Percentiles rank a stretch among this genome's conserved stretches.
phyloP scores from a whole-genome alignment of 352 stramenopile genomes.

The Thalassiosira hispida region DNA sequence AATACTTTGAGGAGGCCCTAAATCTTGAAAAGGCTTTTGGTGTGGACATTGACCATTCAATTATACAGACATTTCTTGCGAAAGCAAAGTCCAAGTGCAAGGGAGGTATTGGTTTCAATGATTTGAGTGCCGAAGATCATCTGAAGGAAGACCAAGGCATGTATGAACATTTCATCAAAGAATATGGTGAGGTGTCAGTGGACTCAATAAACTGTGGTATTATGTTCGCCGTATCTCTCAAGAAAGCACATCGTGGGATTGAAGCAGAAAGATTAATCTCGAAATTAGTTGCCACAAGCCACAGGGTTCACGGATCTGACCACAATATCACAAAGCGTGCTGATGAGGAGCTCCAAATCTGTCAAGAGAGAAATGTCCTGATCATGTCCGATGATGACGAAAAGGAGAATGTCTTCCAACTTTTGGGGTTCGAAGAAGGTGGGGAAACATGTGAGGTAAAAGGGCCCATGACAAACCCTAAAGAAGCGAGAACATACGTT shows the following conservation, averaged over 20 bases:
- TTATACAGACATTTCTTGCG: no score
- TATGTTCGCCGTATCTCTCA: background rate
- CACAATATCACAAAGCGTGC: background rate
- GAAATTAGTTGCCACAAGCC: conserved; percentile 8
- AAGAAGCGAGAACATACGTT: background rate
- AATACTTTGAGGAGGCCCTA: no score
- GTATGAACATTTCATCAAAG: background rate
- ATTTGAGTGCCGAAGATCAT: no score
- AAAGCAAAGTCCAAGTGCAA: no score
- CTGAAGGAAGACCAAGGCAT: no score
- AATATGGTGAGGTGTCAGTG: background rate
- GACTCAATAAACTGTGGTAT: conserved; percentile 2
- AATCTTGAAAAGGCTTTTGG: no score
- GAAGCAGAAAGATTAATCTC: conserved; percentile 11
- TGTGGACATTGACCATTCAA: no score
- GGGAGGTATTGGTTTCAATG: no score
- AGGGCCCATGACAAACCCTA: background rate
- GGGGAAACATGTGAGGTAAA: background rate
- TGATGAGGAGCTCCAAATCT: background rate
- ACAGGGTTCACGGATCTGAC: conserved; percentile 6
- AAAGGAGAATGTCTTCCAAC: background rate
- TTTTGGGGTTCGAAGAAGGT: background rate
- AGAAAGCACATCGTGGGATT: background rate
- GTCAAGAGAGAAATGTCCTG: background rate
- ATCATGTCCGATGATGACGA: background rate